These are phyloP conservation scores for Nematocida homosporus DNA, from an alignment of 371 early-diverging fungal species.

Conservation along the genomic window DNA sequence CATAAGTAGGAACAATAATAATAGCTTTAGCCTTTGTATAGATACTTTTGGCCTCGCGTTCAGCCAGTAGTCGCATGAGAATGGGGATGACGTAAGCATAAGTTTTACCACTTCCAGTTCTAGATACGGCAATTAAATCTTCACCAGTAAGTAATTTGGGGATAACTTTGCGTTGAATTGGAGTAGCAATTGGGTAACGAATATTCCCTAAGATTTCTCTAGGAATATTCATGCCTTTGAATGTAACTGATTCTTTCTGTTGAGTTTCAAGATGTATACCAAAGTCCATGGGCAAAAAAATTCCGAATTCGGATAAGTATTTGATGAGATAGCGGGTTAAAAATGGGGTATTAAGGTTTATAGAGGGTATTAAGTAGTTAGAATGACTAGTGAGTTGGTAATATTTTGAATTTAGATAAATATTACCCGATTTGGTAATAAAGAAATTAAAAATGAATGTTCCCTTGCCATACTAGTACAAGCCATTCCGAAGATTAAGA, in stretches of 20 bases:
- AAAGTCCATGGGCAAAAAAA: constrained; percentile 47
- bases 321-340: not conserved
- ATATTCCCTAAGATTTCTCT: constrained; percentile 66
- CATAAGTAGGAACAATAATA: constrained; percentile 66
- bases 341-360: not conserved
- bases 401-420: too few relatives aligned
- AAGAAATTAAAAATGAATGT: too few relatives aligned
- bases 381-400: too few relatives aligned
- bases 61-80: constrained; percentile 77
- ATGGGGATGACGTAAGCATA: constrained; percentile 88
- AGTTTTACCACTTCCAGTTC: constrained; percentile 97
- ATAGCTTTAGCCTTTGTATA: constrained; percentile 71
- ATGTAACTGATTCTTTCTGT: constrained; percentile 53
- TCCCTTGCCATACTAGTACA: not conserved
- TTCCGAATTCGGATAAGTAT: not conserved
- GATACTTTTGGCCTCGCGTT: constrained; percentile 69
- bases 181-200: constrained; percentile 76
- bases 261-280: constrained; percentile 30
- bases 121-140: constrained; percentile 88
- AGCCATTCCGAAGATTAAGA: not conserved
- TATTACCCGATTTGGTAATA: not conserved
- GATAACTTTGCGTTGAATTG: constrained; percentile 83
- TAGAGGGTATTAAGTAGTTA: not conserved
- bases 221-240: constrained; percentile 63
- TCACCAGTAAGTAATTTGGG: constrained; percentile 87